A percentile compares a stretch with the other conserved stretches of the same genome.
Evolutionary conservation across 805 yeast species (phyloP).

Genomic region (Metschnikowia peoriensis): DNA sequence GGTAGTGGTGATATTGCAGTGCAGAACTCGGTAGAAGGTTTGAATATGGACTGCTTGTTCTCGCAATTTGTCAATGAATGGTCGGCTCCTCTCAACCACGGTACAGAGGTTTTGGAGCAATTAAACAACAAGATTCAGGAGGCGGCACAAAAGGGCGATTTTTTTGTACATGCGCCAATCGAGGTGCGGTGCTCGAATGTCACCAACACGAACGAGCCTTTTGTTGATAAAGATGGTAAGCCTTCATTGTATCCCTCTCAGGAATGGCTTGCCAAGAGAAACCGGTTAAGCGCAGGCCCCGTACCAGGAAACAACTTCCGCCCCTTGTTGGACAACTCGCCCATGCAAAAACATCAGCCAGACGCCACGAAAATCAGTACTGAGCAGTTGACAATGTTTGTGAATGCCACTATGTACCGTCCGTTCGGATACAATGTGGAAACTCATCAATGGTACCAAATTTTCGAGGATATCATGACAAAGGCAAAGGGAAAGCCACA

Average conservation of each 20-base stretch:
- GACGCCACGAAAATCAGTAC: conserved; percentile 52
- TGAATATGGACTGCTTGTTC: conserved; percentile 93
- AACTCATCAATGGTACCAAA: conserved; percentile 74
- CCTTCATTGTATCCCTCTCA: conserved; percentile 41
- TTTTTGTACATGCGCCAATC: conserved; percentile 90
- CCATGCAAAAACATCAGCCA: conserved; percentile 44
- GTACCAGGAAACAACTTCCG: conserved; percentile 80
- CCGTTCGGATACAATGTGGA: conserved; percentile 81
- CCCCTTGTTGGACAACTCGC: conserved; percentile 81
- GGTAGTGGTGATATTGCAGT: conserved; percentile 65
- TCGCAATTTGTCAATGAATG: conserved; percentile 95
- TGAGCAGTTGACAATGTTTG: conserved; percentile 76
- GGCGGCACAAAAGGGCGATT: conserved; percentile 61
- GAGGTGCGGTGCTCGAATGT: conserved; percentile 94
- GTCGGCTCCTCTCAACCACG: conserved; percentile 86
- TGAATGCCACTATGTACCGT: conserved; percentile 93
- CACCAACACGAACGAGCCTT: conserved; percentile 45
- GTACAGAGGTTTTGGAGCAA: conserved; percentile 66
- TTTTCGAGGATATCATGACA: conserved; percentile 76
- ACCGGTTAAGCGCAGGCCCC: conserved; percentile 64
- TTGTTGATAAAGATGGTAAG: conserved; percentile 32
- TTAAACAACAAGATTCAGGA: conserved; percentile 58
- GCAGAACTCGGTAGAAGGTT: conserved; percentile 78
- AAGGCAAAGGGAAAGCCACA: conserved; percentile 92
- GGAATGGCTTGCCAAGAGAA: conserved; percentile 53